Percentiles rank a stretch among this genome's conserved stretches.
phyloP scores from a whole-genome alignment of 176 grass and related monocot species.

The Areca catechu region DNA sequence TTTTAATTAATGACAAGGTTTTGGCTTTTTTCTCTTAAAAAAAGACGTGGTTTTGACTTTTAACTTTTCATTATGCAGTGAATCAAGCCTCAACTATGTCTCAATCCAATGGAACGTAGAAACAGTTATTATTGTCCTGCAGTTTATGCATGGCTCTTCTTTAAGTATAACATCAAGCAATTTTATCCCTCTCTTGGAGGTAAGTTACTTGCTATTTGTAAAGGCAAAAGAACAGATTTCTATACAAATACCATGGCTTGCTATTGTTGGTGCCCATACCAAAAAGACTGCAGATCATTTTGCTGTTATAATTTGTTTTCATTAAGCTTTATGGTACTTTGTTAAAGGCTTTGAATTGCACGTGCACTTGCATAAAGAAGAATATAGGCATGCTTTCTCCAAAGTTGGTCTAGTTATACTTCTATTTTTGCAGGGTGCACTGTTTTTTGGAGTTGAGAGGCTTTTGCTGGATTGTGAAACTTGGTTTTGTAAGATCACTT shows the following conservation, averaged over 20 bases:
- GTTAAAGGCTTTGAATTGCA: too few species aligned
- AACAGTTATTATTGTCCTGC: constrained; percentile 25
- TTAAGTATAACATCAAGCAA: constrained; percentile 24
- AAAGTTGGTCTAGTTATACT: too few species aligned
- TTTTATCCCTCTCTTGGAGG: constrained; percentile 31
- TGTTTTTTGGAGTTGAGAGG: constrained; percentile 51
- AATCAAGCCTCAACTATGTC: constrained; percentile 30
- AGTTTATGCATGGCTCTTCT: constrained; percentile 32
- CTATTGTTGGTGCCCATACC: too few species aligned
- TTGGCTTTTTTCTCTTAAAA: neutral
- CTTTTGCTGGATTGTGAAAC: constrained; percentile 43
- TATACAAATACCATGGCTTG: too few species aligned
- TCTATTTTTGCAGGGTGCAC: constrained; percentile 32
- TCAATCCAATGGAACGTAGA: constrained; percentile 35
- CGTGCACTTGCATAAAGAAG: too few species aligned
- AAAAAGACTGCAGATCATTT: too few species aligned
- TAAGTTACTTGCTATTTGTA: neutral
- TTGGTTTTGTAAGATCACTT: constrained; percentile 32
- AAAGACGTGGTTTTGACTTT: neutral
- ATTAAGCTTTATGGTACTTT: too few species aligned
- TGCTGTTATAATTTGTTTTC: too few species aligned
- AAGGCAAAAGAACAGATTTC: neutral
- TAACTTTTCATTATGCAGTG: constrained; percentile 25
- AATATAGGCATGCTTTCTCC: neutral
- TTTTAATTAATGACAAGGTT: neutral